Evolutionary conservation across 208 protist genomes (phyloP).

Genomic region (Lotmaria passim): DNA sequence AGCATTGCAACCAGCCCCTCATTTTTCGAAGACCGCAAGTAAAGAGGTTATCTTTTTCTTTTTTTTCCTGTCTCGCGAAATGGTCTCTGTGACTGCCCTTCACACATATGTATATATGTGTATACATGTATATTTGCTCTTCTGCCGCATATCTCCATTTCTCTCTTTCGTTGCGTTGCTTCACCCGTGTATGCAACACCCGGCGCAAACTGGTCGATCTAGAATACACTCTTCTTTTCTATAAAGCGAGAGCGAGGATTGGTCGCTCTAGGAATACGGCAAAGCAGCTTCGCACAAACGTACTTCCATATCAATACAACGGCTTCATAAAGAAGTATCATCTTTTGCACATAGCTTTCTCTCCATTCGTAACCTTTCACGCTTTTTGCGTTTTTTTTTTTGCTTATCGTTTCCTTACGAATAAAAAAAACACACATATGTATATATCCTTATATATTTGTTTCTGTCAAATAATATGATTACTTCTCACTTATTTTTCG

Average conservation of each 20-base stretch:
- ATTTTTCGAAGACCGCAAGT: not conserved
- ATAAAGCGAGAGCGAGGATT: not conserved
- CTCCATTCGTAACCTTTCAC: not conserved
- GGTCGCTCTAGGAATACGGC: not conserved
- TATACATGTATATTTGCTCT: too few relatives aligned
- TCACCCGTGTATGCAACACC: too few relatives aligned
- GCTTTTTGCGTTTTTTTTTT: conserved; percentile 14
- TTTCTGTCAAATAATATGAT: not conserved
- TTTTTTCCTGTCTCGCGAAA: too few relatives aligned
- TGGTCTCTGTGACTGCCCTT: too few relatives aligned
- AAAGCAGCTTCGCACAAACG: conserved; percentile 1
- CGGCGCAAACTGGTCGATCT: too few relatives aligned
- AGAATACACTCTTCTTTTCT: too few relatives aligned
- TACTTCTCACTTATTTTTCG: conserved; percentile 19
- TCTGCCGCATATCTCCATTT: too few relatives aligned
- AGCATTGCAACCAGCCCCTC: not conserved
- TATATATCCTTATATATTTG: conserved; percentile 15
- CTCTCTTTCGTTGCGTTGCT: not conserved
- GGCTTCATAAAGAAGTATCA: not conserved
- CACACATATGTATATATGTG: too few relatives aligned
- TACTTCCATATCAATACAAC: not conserved
- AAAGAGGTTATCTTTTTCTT: too few relatives aligned
- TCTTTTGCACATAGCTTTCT: not conserved
- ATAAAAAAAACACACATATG: too few relatives aligned
- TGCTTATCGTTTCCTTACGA: conserved; percentile 21